Conservation (phyloP, 2,329 filamentous ascomycete species). For the Phialemoniopsis sp. region DNA sequence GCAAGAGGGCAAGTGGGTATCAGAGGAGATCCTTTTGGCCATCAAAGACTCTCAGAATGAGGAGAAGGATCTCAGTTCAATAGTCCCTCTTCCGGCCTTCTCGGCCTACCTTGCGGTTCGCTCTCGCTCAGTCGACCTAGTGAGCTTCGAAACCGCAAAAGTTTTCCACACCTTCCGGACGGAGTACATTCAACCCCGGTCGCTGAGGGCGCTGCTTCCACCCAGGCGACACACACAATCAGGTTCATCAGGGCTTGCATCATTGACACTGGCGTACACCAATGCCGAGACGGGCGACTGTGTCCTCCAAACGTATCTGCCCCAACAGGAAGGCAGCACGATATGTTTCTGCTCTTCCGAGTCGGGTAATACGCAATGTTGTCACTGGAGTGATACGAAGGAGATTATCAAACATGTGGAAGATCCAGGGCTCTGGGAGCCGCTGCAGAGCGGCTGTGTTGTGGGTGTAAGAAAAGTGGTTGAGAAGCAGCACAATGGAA, state of each 20-base stretch:
- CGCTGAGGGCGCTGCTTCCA: conserved; percentile 57
- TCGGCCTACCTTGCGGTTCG: conserved; percentile 59
- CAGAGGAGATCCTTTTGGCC: conserved; percentile 37
- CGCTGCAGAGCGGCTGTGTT: conserved; percentile 54
- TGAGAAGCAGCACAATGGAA: conserved; percentile 14
- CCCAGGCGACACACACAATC: conserved; percentile 46
- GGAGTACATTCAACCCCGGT: conserved; percentile 52
- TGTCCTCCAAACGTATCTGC: conserved; percentile 60
- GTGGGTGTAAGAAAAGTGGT: conserved; percentile 55
- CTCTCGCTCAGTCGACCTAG: conserved; percentile 50
- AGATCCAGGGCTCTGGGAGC: conserved; percentile 64
- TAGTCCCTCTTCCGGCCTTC: conserved; percentile 55
- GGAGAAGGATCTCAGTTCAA: conserved; percentile 45
- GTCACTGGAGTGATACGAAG: conserved; percentile 45
- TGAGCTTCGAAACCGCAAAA: conserved; percentile 53
- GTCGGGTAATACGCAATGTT: conserved; percentile 36
- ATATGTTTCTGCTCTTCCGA: conserved; percentile 52
- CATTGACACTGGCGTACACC: conserved; percentile 62
- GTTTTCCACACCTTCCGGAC: conserved; percentile 61
- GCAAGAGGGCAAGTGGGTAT: conserved; percentile 42
- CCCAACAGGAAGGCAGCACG: conserved; percentile 45
- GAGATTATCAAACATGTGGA: conserved; percentile 48
- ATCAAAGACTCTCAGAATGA: conserved; percentile 14
- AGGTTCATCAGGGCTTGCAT: conserved; percentile 52
- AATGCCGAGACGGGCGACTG: conserved; percentile 56